phyloP scores from a whole-genome alignment of 331 rosid species.

The Rosa hybrid region DNA sequence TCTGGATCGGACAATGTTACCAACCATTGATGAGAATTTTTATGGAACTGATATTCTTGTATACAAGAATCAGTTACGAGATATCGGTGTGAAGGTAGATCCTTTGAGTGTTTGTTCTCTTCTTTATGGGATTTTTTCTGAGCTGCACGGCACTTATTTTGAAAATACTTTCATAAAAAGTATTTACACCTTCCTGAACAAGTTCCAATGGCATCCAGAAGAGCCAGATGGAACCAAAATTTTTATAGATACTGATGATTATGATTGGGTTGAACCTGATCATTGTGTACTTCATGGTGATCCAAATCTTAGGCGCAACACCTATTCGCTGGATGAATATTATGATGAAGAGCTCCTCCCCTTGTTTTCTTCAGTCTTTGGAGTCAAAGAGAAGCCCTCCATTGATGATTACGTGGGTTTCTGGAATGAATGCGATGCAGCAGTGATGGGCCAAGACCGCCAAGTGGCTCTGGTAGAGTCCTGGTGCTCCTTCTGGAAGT shows the following conservation, averaged over 20 bases:
- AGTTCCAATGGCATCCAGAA: constrained; percentile 7
- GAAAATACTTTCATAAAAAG: background rate
- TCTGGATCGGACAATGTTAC: background rate
- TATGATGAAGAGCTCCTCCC: background rate
- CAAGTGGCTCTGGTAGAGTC: background rate
- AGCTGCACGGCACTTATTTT: too few relatives aligned
- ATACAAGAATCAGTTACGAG: background rate
- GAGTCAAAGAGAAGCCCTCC: constrained; percentile 15
- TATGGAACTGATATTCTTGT: background rate
- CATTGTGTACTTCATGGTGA: background rate
- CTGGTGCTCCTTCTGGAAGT: constrained; percentile 7
- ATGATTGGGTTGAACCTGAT: constrained; percentile 8
- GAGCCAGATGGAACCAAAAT: too few relatives aligned
- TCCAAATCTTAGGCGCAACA: background rate
- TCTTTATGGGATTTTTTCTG: background rate
- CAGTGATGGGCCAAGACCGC: background rate
- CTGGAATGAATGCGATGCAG: background rate
- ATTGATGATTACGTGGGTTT: background rate
- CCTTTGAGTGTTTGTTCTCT: background rate
- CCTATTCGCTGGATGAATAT: background rate
- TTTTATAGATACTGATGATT: background rate
- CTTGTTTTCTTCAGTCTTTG: constrained; percentile 18
- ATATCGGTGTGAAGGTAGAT: background rate
- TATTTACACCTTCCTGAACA: background rate
- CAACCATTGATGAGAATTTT: background rate